Conservation (phyloP, 108 stramenopile species). For the Discostella pseudostelligera region DNA sequence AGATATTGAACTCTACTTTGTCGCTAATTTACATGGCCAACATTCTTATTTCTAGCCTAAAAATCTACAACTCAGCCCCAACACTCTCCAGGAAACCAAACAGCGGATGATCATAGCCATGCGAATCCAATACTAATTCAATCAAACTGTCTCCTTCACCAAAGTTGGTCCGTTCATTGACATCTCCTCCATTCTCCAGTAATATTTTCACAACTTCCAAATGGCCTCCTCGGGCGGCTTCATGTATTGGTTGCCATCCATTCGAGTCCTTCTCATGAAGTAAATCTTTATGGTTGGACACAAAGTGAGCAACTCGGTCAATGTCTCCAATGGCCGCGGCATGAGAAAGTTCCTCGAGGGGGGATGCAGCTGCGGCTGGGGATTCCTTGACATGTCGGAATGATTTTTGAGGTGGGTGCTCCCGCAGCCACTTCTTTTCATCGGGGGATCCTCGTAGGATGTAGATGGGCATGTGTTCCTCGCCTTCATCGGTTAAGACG, state of each 20-base stretch:
- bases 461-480: slow-evolving; percentile 42
- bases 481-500: slow-evolving; percentile 27
- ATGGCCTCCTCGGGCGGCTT: slow-evolving; percentile 48
- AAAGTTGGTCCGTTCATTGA: slow-evolving; percentile 35
- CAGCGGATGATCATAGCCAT: slow-evolving; percentile 43
- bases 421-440: slow-evolving; percentile 35
- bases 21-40: no score
- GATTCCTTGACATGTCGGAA: slow-evolving; percentile 17
- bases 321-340: slow-evolving; percentile 42
- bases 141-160: slow-evolving; percentile 23
- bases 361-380: slow-evolving; percentile 39
- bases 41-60: neutral
- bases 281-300: slow-evolving; percentile 24
- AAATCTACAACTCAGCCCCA: slow-evolving; percentile 52
- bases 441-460: slow-evolving; percentile 42
- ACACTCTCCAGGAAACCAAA: slow-evolving; percentile 39
- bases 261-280: slow-evolving; percentile 46
- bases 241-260: slow-evolving; percentile 52
- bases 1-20: no score
- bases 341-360: slow-evolving; percentile 32
- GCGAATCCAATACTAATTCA: slow-evolving; percentile 29
- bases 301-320: slow-evolving; percentile 26
- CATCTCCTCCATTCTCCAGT: slow-evolving; percentile 33
- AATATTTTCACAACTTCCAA: slow-evolving; percentile 34
- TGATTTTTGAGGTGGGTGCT: slow-evolving; percentile 26